Evolutionary conservation across 31 red algal genomes (phyloP).

Genomic region (Pterothamnion heteromorphum): DNA sequence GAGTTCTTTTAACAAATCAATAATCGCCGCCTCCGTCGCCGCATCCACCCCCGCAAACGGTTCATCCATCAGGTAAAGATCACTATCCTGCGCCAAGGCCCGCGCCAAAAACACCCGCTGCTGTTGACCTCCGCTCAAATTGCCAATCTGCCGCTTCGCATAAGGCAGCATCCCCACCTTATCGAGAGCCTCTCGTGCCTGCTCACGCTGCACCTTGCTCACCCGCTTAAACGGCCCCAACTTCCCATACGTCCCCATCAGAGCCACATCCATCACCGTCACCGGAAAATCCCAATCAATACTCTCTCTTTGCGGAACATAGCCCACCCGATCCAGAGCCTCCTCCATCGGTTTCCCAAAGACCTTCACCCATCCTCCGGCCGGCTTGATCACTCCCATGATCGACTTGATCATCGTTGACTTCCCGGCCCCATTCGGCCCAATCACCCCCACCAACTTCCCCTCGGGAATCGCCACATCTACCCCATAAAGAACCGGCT

Average conservation of each 20-base stretch:
- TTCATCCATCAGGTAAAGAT: neutral
- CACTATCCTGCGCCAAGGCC: neutral
- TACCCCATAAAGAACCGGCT: neutral
- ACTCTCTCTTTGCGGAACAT: neutral
- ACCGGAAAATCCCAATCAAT: neutral
- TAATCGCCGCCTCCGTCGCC: neutral
- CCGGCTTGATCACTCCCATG: neutral
- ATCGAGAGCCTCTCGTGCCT: neutral
- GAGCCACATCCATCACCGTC: neutral
- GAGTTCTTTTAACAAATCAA: neutral
- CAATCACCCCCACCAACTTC: neutral
- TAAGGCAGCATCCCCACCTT: neutral
- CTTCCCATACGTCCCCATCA: neutral
- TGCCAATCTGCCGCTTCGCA: neutral
- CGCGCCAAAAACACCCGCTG: neutral
- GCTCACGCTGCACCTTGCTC: neutral
- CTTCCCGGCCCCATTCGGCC: neutral
- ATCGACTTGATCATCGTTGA: neutral
- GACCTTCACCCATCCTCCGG: neutral
- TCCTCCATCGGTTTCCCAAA: neutral
- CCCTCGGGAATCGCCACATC: neutral
- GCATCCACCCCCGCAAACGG: neutral
- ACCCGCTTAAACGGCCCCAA: neutral
- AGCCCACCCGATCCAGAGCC: neutral
- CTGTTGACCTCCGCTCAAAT: slow-evolving; percentile 5